A percentile compares a stretch with the other conserved stretches of the same genome.
phyloP scores from a whole-genome alignment of 1,139 yeast genomes.

The Candida pseudoviswanathii region DNA sequence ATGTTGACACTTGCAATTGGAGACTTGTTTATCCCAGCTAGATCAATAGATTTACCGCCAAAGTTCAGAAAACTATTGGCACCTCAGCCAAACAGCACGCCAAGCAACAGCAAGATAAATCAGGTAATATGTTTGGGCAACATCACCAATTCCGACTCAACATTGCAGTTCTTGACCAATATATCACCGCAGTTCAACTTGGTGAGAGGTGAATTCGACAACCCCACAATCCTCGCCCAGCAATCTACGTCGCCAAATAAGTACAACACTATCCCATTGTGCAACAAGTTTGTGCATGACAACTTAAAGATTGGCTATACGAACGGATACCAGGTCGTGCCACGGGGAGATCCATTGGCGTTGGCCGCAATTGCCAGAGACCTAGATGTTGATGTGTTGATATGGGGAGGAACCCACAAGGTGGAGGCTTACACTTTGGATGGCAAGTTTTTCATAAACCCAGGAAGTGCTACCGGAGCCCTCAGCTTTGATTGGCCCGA shows the following conservation, averaged over 20 bases:
- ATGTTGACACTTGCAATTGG: slow-evolving; percentile 92
- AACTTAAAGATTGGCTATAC: slow-evolving; percentile 80
- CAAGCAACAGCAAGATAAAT: slow-evolving; percentile 66
- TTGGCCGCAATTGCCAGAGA: slow-evolving; percentile 82
- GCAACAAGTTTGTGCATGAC: slow-evolving; percentile 68
- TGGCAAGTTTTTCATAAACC: slow-evolving; percentile 89
- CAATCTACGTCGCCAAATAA: slow-evolving; percentile 29
- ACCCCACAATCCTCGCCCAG: slow-evolving; percentile 33
- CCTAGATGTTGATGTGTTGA: slow-evolving; percentile 84
- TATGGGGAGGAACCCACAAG: slow-evolving; percentile 97
- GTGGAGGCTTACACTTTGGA: slow-evolving; percentile 93
- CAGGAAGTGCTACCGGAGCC: slow-evolving; percentile 97
- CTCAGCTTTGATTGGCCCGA: slow-evolving; percentile 53
- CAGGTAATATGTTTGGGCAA: slow-evolving; percentile 89
- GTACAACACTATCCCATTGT: slow-evolving; percentile 60
- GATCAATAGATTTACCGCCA: slow-evolving; percentile 62
- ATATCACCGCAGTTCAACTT: slow-evolving; percentile 73
- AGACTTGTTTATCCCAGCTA: slow-evolving; percentile 85
- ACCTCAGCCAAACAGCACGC: slow-evolving; percentile 46
- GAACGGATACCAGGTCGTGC: slow-evolving; percentile 82
- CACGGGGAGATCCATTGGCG: slow-evolving; percentile 84
- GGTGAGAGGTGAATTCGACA: slow-evolving; percentile 79
- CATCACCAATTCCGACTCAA: slow-evolving; percentile 67
- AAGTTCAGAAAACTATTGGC: slow-evolving; percentile 72
- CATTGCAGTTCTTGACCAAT: slow-evolving; percentile 62